These are phyloP conservation scores for Debaryomyces nepalensis DNA, from an alignment of 1,139 yeast species.

Conservation along the genomic window DNA sequence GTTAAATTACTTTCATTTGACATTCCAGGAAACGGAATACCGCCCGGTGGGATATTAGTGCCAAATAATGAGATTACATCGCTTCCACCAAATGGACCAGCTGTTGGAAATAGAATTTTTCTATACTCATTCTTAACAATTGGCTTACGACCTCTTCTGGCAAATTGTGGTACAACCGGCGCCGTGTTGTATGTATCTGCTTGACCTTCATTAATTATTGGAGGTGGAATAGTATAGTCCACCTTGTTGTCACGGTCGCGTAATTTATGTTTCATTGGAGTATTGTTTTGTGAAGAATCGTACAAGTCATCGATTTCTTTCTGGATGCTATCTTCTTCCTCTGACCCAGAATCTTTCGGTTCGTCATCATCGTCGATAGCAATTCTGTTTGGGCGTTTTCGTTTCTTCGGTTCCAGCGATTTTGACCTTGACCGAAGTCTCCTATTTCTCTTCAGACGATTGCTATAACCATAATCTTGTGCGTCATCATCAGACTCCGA, in stretches of 20 bases:
- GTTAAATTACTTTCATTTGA: conserved; percentile 36
- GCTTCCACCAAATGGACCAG: conserved; percentile 97
- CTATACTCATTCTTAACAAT: conserved; percentile 50
- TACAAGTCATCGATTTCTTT: conserved; percentile 57
- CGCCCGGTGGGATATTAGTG: conserved; percentile 59
- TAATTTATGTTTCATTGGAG: conserved; percentile 62
- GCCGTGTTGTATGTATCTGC: conserved; percentile 20
- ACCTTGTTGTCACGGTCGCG: conserved; percentile 75
- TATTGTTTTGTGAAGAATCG: conserved; percentile 57
- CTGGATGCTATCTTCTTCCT: conserved; percentile 45
- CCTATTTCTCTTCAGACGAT: conserved; percentile 21
- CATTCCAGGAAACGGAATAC: conserved; percentile 47
- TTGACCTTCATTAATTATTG: conserved; percentile 58
- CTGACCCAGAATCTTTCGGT: conserved; percentile 24
- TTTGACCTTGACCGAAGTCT: conserved; percentile 33
- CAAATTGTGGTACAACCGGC: conserved; percentile 21
- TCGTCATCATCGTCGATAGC: conserved; percentile 30
- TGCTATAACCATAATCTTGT: conserved; percentile 35
- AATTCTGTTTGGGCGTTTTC: conserved; percentile 24
- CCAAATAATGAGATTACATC: conserved; percentile 81
- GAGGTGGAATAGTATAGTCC: conserved; percentile 88
- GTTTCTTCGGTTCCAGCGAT: conserved; percentile 27
- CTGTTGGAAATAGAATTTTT: conserved; percentile 82
- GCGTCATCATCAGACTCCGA: conserved; percentile 38
- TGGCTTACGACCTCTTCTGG: conserved; percentile 34